Base-by-base conservation (phyloP, 1,284 basidiomycete species). In the Boletellus dicymbophilus region DNA sequence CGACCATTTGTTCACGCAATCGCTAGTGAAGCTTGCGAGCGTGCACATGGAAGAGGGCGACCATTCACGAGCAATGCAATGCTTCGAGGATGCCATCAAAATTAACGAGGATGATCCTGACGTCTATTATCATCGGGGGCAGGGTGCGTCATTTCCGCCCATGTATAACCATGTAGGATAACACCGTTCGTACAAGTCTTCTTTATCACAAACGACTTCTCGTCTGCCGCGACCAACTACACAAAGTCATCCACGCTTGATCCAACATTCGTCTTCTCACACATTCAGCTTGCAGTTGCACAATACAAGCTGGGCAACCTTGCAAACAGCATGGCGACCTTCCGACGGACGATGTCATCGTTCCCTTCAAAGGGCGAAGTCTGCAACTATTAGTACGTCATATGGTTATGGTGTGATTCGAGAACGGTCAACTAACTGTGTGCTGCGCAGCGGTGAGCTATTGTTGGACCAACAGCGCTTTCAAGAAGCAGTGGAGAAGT, bases 111-210 rank as follows among this genome's bases (percentile, higher is more conserved):
- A 86, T 45, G 95, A 99, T 72, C 88, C 96, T 0, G 97, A 99
- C 71, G 95, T 98, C 55, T 99, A 95, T 78, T 99, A 99, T 74
- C 97, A 99, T 73, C 93, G 96, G 59, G 97, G 96, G 31, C 97
- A 99, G 78, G 90, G 90, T 88, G 45, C 48, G 76, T 65, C 13
- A 21, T 6, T 33, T 27, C 25, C 9, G 15, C 33, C 4, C 25
- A 43, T 46, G 30, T 22, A 2, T 16, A 8, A 23, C 23, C 6
- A 27, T n/a, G 8, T 44, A 22, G 33, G 18, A 37, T 52, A 31
- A 65, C 23, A 9, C 23, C n/a, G 12, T 25, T 33, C 27, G 11
- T 49, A n/a, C 6, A 55, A 91, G 97, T 99, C 37, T 81, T 93
- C 70, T 99, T 98, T 73, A 98, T 99, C 70, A 92, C 95, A 77